Evolutionary conservation across 2,329 filamentous ascomycete species (phyloP).

Genomic region (Diplodia mutila): DNA sequence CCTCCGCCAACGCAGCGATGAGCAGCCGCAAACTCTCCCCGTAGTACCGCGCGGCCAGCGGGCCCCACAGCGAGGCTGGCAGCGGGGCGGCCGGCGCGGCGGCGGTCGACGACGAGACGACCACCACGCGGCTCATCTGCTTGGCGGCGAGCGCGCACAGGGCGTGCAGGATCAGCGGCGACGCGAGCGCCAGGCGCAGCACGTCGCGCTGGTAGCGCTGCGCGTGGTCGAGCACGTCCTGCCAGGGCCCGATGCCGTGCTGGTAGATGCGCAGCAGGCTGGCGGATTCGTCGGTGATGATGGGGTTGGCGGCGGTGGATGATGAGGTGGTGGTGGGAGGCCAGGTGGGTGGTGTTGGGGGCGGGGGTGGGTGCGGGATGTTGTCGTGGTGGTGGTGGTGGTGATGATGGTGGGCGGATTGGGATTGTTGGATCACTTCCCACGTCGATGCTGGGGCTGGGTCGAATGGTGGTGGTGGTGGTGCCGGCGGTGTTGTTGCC

Average conservation of each 20-base stretch:
- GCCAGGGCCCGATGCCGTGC: background rate
- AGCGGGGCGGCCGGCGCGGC: background rate
- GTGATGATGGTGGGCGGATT: background rate
- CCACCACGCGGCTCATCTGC: background rate
- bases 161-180: background rate
- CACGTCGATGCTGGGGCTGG: background rate
- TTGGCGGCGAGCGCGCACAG: background rate
- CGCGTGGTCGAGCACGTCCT: slow-evolving; percentile 3
- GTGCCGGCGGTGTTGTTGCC: no score
- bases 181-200: background rate
- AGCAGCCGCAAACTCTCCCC: background rate
- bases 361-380: background rate
- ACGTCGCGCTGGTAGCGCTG: slow-evolving; percentile 8
- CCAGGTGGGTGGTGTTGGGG: background rate
- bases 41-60: background rate
- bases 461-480: background rate
- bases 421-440: background rate
- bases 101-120: background rate
- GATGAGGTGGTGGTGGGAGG: no score
- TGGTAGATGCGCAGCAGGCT: slow-evolving; percentile 1
- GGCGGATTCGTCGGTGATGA: background rate
- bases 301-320: no score
- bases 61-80: background rate
- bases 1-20: background rate
- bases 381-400: no score